Conservation (phyloP, 805 yeast genomes). For the Cyberlindnera mississippiensis region DNA sequence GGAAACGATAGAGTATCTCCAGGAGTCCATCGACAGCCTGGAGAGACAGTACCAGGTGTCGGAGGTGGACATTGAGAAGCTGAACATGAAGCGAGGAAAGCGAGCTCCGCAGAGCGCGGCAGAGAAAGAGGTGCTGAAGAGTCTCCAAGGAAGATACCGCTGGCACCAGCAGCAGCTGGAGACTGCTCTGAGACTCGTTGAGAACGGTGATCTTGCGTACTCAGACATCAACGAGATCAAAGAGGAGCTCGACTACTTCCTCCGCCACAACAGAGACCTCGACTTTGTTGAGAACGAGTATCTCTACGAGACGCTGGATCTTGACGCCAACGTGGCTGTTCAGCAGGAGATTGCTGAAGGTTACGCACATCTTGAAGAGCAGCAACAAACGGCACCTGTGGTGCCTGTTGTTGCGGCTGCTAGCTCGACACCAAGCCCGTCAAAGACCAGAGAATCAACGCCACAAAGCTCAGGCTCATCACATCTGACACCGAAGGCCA, state of each 20-base stretch:
- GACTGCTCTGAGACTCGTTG: constrained; percentile 67
- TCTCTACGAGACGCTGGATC: constrained; percentile 79
- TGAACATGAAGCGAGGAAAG: constrained; percentile 54
- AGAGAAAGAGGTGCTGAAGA: constrained; percentile 59
- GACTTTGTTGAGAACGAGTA: constrained; percentile 94
- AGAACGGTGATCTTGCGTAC: constrained; percentile 74
- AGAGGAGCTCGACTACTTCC: constrained; percentile 88
- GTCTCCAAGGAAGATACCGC: constrained; percentile 63
- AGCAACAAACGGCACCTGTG: too few species aligned
- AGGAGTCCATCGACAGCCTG: constrained; percentile 71
- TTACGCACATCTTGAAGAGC: constrained; percentile 10
- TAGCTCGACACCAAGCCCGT: constrained; percentile 7
- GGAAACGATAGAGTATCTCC: constrained; percentile 67
- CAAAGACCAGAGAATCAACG: constrained; percentile 7
- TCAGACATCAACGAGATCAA: constrained; percentile 70
- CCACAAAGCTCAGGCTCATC: neutral
- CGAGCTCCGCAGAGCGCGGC: constrained; percentile 44
- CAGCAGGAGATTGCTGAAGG: constrained; percentile 46
- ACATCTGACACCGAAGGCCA: constrained; percentile 7
- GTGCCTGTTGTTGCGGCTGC: neutral
- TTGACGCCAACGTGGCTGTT: constrained; percentile 49
- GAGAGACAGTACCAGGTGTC: constrained; percentile 72
- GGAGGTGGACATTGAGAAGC: constrained; percentile 65
- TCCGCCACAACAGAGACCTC: constrained; percentile 86
- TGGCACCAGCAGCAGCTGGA: constrained; percentile 81